phyloP scores from a whole-genome alignment of 2,329 filamentous ascomycete species.

The Hirsutella thompsonii region DNA sequence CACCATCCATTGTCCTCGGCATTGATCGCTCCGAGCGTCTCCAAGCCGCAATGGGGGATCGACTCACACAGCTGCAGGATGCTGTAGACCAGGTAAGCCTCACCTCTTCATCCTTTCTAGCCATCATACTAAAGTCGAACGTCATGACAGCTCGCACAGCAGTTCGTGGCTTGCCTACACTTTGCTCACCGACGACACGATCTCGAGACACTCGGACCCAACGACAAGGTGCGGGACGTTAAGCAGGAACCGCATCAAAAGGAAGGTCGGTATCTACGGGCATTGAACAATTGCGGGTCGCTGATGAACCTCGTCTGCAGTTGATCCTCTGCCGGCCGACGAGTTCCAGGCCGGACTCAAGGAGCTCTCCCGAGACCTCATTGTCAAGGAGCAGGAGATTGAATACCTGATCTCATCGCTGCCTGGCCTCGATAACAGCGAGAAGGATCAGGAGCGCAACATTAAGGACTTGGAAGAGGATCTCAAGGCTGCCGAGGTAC shows the following conservation, averaged over 20 bases:
- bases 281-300: not conserved
- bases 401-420: conserved; percentile 63
- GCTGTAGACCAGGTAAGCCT: conserved; percentile 61
- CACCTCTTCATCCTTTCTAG: not conserved
- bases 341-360: conserved; percentile 55
- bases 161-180: conserved; percentile 55
- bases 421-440: conserved; percentile 67
- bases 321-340: conserved; percentile 48
- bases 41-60: conserved; percentile 49
- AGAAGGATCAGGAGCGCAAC: conserved; percentile 59
- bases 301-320: conserved; percentile 19
- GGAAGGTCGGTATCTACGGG: conserved; percentile 27
- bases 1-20: too few species aligned
- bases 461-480: conserved; percentile 54
- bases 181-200: conserved; percentile 58
- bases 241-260: conserved; percentile 39
- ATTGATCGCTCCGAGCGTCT: not conserved
- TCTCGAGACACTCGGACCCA: conserved; percentile 42
- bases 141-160: conserved; percentile 44
- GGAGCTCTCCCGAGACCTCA: conserved; percentile 64
- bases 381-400: conserved; percentile 73
- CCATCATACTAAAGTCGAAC: not conserved
- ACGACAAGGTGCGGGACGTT: conserved; percentile 45
- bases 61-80: conserved; percentile 74
- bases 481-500: conserved; percentile 47